A percentile compares a stretch with the other conserved stretches of the same genome.
phyloP scores from a whole-genome alignment of 1,284 basidiomycete species.

The Vanrija pseudolonga region DNA sequence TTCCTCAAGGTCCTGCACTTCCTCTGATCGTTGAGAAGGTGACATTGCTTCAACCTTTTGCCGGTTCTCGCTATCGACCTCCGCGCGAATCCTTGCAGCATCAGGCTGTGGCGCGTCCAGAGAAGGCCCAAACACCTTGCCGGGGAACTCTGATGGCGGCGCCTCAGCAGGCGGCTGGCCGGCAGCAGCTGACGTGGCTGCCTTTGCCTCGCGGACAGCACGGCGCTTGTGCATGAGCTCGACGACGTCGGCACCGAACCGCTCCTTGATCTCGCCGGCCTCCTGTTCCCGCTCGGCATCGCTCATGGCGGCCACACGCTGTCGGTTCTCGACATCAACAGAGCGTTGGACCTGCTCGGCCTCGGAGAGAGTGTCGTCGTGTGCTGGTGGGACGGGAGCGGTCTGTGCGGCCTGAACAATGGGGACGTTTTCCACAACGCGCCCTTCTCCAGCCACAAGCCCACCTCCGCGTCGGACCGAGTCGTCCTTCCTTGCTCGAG shows the following conservation, averaged over 20 bases:
- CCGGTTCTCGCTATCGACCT: slow-evolving; percentile 39
- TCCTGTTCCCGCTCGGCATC: slow-evolving; percentile 60
- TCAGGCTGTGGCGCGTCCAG: background rate
- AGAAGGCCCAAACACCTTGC: slow-evolving; percentile 1
- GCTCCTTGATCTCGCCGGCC: slow-evolving; percentile 60
- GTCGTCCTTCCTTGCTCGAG: slow-evolving; percentile 8
- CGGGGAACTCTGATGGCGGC: slow-evolving; percentile 12
- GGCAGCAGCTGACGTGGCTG: background rate
- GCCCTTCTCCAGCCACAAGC: slow-evolving; percentile 10
- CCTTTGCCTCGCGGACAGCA: background rate
- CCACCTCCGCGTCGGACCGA: slow-evolving; percentile 3
- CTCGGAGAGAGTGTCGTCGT: background rate
- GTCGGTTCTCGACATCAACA: slow-evolving; percentile 41
- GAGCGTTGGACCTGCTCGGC: slow-evolving; percentile 8
- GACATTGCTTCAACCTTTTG: slow-evolving; percentile 58
- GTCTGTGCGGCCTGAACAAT: no score
- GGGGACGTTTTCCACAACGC: slow-evolving; percentile 5
- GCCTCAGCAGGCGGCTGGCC: background rate
- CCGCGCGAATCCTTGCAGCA: background rate
- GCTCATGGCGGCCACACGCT: slow-evolving; percentile 58
- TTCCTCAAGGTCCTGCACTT: slow-evolving; percentile 61
- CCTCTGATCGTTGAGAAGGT: slow-evolving; percentile 58
- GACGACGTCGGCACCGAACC: slow-evolving; percentile 62
- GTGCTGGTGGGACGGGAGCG: no score
- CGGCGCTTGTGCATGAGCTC: slow-evolving; percentile 56